A percentile compares a stretch with the other conserved stretches of the same genome.
phyloP scores from a whole-genome alignment of 257 asterid genomes.

The Przewalskia tangutica region DNA sequence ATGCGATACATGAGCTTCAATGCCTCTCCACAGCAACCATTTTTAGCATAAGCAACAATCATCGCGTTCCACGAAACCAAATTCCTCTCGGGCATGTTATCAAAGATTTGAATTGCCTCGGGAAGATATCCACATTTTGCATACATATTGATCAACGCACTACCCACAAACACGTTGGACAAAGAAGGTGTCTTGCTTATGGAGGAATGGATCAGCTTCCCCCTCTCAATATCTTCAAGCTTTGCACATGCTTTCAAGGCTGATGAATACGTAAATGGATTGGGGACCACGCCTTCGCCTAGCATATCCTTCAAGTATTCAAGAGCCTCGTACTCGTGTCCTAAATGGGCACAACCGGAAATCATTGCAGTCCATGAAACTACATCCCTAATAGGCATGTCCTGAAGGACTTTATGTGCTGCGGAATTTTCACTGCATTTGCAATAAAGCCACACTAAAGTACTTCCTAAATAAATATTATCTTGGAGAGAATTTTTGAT shows the following conservation, averaged over 20 bases:
- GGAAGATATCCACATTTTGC: slow-evolving; percentile 71
- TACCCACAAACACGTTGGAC: slow-evolving; percentile 72
- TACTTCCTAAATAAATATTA: slow-evolving; percentile 54
- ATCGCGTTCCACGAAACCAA: slow-evolving; percentile 70
- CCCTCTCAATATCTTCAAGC: slow-evolving; percentile 48
- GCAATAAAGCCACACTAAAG: slow-evolving; percentile 82
- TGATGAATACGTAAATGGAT: slow-evolving; percentile 74
- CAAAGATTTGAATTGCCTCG: slow-evolving; percentile 72
- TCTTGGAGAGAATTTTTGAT: slow-evolving; percentile 40
- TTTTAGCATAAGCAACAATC: slow-evolving; percentile 67
- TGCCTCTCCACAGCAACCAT: slow-evolving; percentile 69
- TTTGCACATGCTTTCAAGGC: slow-evolving; percentile 86
- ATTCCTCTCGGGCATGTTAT: slow-evolving; percentile 70
- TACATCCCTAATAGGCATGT: slow-evolving; percentile 64
- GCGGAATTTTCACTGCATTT: slow-evolving; percentile 55
- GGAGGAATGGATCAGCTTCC: slow-evolving; percentile 68
- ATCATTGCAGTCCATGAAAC: slow-evolving; percentile 96
- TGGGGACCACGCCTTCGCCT: slow-evolving; percentile 77
- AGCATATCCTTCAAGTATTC: slow-evolving; percentile 75
- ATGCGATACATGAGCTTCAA: slow-evolving; percentile 67
- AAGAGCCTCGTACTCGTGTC: slow-evolving; percentile 77
- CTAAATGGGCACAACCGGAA: slow-evolving; percentile 66
- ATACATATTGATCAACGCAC: slow-evolving; percentile 85
- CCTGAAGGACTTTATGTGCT: slow-evolving; percentile 61
- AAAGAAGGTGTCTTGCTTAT: slow-evolving; percentile 51